A percentile compares a stretch with the other conserved stretches of the same genome.
phyloP scores from a whole-genome alignment of 176 grass and related monocot species.

The Olyra latifolia region DNA sequence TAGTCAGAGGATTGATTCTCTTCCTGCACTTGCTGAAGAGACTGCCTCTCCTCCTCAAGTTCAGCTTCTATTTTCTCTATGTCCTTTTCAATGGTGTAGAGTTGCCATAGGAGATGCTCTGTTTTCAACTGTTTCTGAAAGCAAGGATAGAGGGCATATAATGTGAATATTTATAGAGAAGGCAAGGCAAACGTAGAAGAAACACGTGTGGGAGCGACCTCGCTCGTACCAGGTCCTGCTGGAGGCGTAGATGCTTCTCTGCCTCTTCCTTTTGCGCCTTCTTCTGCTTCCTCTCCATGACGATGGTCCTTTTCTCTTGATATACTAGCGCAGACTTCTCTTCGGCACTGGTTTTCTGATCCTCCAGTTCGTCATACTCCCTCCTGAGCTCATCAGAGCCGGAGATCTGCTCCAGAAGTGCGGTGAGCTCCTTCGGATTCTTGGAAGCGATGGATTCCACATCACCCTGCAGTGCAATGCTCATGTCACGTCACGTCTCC shows the following conservation, averaged over 20 bases:
- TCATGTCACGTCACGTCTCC: slow-evolving; percentile 19
- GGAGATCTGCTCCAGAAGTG: slow-evolving; percentile 91
- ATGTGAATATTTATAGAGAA: neutral
- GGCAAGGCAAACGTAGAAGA: neutral
- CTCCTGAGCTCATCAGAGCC: slow-evolving; percentile 87
- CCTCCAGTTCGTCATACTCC: slow-evolving; percentile 84
- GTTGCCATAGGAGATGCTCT: slow-evolving; percentile 90
- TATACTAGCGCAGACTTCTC: slow-evolving; percentile 94
- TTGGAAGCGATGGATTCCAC: slow-evolving; percentile 98
- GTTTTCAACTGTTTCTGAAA: slow-evolving; percentile 83
- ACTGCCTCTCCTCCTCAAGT: slow-evolving; percentile 69
- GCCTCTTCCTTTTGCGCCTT: slow-evolving; percentile 97
- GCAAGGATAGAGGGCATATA: neutral
- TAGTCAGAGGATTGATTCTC: slow-evolving; percentile 57
- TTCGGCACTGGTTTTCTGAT: slow-evolving; percentile 66
- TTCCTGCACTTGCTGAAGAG: slow-evolving; percentile 65
- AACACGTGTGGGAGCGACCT: neutral
- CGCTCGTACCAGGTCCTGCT: slow-evolving; percentile 67
- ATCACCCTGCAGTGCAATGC: slow-evolving; percentile 62
- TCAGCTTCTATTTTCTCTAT: slow-evolving; percentile 66
- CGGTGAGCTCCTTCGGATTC: slow-evolving; percentile 91
- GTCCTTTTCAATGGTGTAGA: slow-evolving; percentile 83
- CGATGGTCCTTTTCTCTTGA: slow-evolving; percentile 89
- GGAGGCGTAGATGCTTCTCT: slow-evolving; percentile 79
- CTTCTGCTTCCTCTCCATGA: slow-evolving; percentile 97